Evolutionary conservation across 129 eudicot genomes (phyloP), one percentile per base, ranked within the genome.

Genomic region (Smallanthus sonchifolius): DNA sequence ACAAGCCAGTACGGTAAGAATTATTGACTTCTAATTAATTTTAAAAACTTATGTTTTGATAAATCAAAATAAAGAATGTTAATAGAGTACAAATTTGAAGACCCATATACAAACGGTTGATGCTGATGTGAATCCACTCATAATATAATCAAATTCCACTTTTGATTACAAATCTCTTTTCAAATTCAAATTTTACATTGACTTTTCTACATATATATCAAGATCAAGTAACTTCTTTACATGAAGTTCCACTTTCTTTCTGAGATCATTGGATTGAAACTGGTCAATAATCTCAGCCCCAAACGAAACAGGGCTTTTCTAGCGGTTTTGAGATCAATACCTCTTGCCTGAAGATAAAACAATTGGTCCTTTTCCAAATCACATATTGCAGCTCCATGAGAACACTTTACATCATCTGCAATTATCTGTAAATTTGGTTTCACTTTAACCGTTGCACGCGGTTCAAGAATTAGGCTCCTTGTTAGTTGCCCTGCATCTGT

Each of bases 401-500:
- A 86, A 75, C 99, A 95, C 84, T 88, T 91, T 2, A 91, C 99
- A 81, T 95, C 96, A 79, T 91, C 99, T 0, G 99, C 99, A 6
- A 86, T 81, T 42, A 88, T 91, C 74, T 91, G 96, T 73, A 95
- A 89, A 84, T 91, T 91, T 0, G 97, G 98, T 69, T 88, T 91
- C 69, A 86, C 86, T 72, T 95, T 95, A 24, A 95, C 92, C 0
- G 94, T 88, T 38, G 97, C 97, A 64, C 93, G 89, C 17, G 91
- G 98, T 67, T 83, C 97, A 14, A 90, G 88, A 59, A 88, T 91
- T 57, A 93, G 92, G 75, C 87, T 91, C 85, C 98, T 80, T 11
- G 96, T 90, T 11, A 94, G 87, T 69, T 88, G 98, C 7, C 96
- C 97, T 7, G 98, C 98, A 88, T 94, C 98, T 4, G 91, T 91